These are phyloP conservation scores for Silene uniflora DNA, from an alignment of 148 eudicot genomes.

Conservation along the genomic window DNA sequence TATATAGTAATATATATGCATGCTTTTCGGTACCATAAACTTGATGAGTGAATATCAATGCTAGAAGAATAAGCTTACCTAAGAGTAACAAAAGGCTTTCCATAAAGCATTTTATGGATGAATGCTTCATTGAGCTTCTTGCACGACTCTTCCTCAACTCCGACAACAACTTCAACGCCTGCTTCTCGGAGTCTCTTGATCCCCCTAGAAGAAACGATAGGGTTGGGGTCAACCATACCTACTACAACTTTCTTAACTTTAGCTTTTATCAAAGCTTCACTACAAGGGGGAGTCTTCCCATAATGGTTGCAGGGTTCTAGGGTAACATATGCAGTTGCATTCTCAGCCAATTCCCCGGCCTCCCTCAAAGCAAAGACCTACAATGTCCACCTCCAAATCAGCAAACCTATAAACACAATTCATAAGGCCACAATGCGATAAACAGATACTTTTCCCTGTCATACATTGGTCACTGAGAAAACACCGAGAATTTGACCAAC, in stretches of 20 bases:
- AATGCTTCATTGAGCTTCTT: constrained; percentile 79
- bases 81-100: constrained; percentile 69
- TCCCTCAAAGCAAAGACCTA: constrained; percentile 95
- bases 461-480: constrained; percentile 2
- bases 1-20: too few relatives aligned
- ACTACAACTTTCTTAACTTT: constrained; percentile 82
- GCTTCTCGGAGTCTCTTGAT: constrained; percentile 63
- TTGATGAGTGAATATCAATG: not conserved
- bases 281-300: constrained; percentile 94
- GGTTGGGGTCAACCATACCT: constrained; percentile 97
- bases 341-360: constrained; percentile 88
- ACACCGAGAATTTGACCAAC: not conserved
- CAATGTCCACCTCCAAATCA: constrained; percentile 24
- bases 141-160: constrained; percentile 87
- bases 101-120: constrained; percentile 68
- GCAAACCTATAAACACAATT: constrained; percentile 2
- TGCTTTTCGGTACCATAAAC: too few relatives aligned
- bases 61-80: constrained; percentile 40
- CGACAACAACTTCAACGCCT: constrained; percentile 78
- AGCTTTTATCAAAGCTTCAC: constrained; percentile 83
- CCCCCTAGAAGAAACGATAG: constrained; percentile 85
- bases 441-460: not conserved
- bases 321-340: constrained; percentile 90
- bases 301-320: constrained; percentile 96
- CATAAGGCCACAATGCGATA: not conserved